These are phyloP conservation scores for Micromonas pusilla DNA, from an alignment of 139 green algal genomes.

Conservation along the genomic window DNA sequence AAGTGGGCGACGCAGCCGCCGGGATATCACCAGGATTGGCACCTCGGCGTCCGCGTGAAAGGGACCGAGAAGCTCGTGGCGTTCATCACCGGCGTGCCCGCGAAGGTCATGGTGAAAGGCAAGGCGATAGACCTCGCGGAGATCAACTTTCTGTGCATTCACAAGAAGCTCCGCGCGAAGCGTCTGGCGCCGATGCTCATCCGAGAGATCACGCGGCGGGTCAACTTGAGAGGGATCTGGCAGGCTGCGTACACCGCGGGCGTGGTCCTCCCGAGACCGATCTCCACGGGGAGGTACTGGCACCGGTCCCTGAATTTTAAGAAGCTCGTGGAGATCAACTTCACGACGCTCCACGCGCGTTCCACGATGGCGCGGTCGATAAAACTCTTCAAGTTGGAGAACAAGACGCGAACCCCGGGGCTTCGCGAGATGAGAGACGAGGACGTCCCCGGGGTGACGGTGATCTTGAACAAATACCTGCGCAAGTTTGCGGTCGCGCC, in stretches of 20 bases:
- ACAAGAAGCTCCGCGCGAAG: conserved; percentile 96
- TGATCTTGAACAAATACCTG: conserved; percentile 74
- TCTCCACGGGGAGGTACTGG: conserved; percentile 84
- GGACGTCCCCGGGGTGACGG: conserved; percentile 58
- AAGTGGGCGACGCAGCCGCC: conserved; percentile 84
- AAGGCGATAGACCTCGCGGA: conserved; percentile 70
- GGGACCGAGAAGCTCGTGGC: conserved; percentile 66
- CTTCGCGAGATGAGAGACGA: conserved; percentile 58
- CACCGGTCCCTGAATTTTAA: conserved; percentile 90
- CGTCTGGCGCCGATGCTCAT: conserved; percentile 95
- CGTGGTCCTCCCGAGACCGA: conserved; percentile 85
- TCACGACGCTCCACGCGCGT: conserved; percentile 64
- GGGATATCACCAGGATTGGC: conserved; percentile 71
- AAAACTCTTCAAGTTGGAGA: conserved; percentile 89
- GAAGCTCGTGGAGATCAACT: conserved; percentile 92
- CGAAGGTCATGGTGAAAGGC: conserved; percentile 28
- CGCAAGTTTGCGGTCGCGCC: conserved; percentile 58
- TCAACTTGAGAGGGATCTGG: conserved; percentile 84
- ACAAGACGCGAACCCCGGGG: conserved; percentile 60
- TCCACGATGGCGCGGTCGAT: conserved; percentile 92
- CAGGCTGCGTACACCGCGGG: conserved; percentile 95
- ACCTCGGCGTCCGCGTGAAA: conserved; percentile 64
- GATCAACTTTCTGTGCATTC: conserved; percentile 99
- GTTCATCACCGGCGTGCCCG: conserved; percentile 87
- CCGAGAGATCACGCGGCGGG: conserved; percentile 86